A percentile compares a stretch with the other conserved stretches of the same genome.
phyloP scores from a whole-genome alignment of 1,284 basidiomycete genomes.

The Ceratobasidium sp. region DNA sequence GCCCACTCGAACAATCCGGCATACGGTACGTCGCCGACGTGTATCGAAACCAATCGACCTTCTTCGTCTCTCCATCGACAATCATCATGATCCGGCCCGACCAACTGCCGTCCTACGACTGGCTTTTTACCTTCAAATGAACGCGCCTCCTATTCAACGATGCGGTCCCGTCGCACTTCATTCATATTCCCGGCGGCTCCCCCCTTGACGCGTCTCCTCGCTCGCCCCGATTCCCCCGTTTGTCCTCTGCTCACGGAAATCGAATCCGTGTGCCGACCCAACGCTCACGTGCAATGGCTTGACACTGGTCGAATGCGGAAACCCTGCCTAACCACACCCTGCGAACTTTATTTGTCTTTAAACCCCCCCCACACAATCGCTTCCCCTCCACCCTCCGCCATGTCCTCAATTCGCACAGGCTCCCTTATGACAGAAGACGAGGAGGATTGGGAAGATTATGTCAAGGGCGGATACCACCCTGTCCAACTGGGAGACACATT shows the following conservation, averaged over 20 bases:
- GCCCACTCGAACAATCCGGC: not conserved
- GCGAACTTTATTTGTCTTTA: constrained; percentile 22
- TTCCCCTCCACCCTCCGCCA: constrained; percentile 6
- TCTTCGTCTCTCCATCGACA: not conserved
- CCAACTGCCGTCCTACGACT: constrained; percentile 11
- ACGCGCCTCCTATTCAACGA: constrained; percentile 26
- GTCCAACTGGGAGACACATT: constrained; percentile 95
- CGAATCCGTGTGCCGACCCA: not conserved
- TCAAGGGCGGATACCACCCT: constrained; percentile 93
- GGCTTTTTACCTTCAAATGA: constrained; percentile 35
- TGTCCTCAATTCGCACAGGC: constrained; percentile 25
- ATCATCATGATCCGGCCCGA: constrained; percentile 34
- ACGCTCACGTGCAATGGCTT: constrained; percentile 25
- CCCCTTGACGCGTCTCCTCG: constrained; percentile 2
- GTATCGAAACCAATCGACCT: constrained; percentile 28
- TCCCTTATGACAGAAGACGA: constrained; percentile 49
- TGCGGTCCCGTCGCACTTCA: constrained; percentile 30
- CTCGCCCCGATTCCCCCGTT: constrained; percentile 1
- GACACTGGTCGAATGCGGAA: constrained; percentile 8
- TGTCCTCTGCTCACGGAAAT: not conserved
- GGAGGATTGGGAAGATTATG: constrained; percentile 63
- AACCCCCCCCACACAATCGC: not conserved
- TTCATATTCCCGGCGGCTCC: not conserved
- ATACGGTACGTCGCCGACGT: not conserved
- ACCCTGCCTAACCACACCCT: constrained; percentile 28